phyloP scores from a whole-genome alignment of 768 basidiomycete genomes.

The Pleurotus giganteus region DNA sequence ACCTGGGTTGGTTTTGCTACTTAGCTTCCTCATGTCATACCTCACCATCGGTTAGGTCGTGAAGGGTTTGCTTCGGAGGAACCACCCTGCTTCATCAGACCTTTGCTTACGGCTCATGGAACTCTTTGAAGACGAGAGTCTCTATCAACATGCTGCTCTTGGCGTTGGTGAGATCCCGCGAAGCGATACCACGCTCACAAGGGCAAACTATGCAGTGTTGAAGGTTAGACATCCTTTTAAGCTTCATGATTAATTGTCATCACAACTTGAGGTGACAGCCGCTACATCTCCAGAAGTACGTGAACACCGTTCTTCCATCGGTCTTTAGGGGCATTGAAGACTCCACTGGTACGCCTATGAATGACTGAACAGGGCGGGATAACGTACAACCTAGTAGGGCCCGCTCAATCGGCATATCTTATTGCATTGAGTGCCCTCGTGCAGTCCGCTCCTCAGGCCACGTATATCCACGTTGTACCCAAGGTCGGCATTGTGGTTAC shows the following conservation, averaged over 20 bases:
- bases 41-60: constrained; percentile 49
- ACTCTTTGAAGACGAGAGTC: constrained; percentile 60
- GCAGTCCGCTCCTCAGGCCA: constrained; percentile 71
- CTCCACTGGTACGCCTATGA: constrained; percentile 41
- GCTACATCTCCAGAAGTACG: constrained; percentile 73
- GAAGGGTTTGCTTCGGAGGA: constrained; percentile 76
- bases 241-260: background rate
- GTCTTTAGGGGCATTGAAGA: constrained; percentile 68
- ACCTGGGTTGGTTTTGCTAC: constrained; percentile 52
- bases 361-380: background rate
- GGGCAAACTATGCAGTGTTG: constrained; percentile 73
- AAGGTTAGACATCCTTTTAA: constrained; percentile 48
- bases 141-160: constrained; percentile 75
- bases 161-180: constrained; percentile 67
- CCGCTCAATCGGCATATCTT: constrained; percentile 65
- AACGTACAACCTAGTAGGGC: constrained; percentile 32
- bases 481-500: constrained; percentile 34
- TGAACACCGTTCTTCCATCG: constrained; percentile 67
- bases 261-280: constrained; percentile 41
- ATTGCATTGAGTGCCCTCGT: constrained; percentile 83
- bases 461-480: constrained; percentile 70
- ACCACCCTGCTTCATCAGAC: constrained; percentile 53
- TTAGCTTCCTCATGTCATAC: background rate
- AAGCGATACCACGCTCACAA: constrained; percentile 65
- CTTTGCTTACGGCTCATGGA: constrained; percentile 68